Evolutionary conservation across 78 protist species (phyloP), one percentile per base, ranked within the genome.

Genomic region (Speleostelium caveatum): DNA sequence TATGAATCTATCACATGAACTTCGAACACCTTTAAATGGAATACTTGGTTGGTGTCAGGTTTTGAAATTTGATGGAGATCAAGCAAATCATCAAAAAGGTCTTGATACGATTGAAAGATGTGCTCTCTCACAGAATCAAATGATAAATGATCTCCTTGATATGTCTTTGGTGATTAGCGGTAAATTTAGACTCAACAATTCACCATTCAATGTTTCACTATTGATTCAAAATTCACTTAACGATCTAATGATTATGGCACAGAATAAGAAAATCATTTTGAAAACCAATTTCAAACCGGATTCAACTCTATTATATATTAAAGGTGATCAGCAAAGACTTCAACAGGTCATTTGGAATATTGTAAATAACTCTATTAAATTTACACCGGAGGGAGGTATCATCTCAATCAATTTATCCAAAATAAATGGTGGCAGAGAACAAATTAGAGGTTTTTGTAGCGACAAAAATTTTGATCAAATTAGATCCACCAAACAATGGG

Each of bases 11-110:
- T 73, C 86, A 16, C 93, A 86, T 26, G 93, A 86, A 78, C 51
- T 86, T 21, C 60, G 93, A n/a, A 86, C 93, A 10, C 93, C 93
- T 21, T 69, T 86, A 17, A 73, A 85, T 39, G 92, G 83, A 16
- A 85, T 73, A 24, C 53, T 85, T 12, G 83, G 92, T 33, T 73
- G 86, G 92, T 53, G 92, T 33, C 92, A 85, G 22, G 42, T 85
- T 36, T 42, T 73, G 35, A 32, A 53, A 2, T 73, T 62, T 19
- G 83, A 85, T 21, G 8, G 19, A 1, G 72, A 85, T 49, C 12
- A 21, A 10, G 32, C 67, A 5, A 62, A 2, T 41, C 83, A 10
- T 41, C 68, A 5, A 26, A 56, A 67, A 8, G 86, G 86, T 10
- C 17, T 74, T 5, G 75, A 86, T 32, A 38, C 83, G 26, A 86